Conservation (phyloP, 768 basidiomycete species). For the Hypholoma sublateritium region DNA sequence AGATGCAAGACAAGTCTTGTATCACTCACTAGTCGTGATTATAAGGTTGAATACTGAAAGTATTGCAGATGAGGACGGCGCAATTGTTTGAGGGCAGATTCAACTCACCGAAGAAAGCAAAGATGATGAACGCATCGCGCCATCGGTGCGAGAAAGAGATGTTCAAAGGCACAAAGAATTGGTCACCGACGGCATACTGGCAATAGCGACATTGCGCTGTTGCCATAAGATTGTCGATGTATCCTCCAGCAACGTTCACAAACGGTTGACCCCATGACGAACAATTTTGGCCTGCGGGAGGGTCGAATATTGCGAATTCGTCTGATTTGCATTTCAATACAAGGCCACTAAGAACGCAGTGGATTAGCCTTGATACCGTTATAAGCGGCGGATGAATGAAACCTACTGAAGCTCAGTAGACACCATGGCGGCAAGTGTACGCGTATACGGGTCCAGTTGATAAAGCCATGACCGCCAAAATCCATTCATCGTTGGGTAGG, state of each 20-base stretch:
- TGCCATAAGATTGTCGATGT: conserved; percentile 66
- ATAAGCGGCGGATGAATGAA: neutral
- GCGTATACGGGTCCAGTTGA: conserved; percentile 68
- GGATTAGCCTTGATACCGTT: conserved; percentile 9
- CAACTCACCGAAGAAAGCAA: conserved; percentile 56
- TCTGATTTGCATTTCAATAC: conserved; percentile 59
- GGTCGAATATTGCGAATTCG: conserved; percentile 73
- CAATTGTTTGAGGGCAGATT: neutral
- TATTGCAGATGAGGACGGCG: neutral
- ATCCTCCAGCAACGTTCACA: conserved; percentile 62
- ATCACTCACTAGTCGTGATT: conserved; percentile 44
- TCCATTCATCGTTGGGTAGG: conserved; percentile 55
- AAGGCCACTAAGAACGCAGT: conserved; percentile 46
- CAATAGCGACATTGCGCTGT: conserved; percentile 72
- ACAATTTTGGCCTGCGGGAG: conserved; percentile 77
- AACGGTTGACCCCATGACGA: conserved; percentile 68
- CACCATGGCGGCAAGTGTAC: conserved; percentile 69
- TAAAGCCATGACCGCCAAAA: conserved; percentile 86
- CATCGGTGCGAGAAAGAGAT: conserved; percentile 62
- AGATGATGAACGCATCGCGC: conserved; percentile 68
- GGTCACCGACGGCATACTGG: conserved; percentile 62
- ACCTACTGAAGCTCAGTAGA: conserved; percentile 74
- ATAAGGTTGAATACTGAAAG: conserved; percentile 66
- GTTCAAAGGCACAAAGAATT: conserved; percentile 70
- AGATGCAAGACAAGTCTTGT: neutral